Percentiles rank a stretch among this genome's conserved stretches.
phyloP scores from a whole-genome alignment of 768 basidiomycete genomes.

The Cubamyces lactineus region DNA sequence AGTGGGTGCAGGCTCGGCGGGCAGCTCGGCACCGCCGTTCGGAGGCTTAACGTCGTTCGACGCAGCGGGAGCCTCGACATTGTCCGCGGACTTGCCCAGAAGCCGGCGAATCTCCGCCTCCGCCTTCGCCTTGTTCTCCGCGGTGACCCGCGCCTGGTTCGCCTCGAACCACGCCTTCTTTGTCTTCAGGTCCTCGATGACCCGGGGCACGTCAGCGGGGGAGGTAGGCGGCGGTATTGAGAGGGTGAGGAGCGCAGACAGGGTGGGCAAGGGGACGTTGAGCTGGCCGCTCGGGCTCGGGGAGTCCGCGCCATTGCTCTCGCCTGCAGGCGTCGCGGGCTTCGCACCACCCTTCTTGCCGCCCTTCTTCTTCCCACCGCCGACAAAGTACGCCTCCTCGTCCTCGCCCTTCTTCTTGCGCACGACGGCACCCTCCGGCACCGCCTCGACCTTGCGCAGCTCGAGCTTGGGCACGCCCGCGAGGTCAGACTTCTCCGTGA shows the following conservation, averaged over 20 bases:
- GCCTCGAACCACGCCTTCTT: constrained; percentile 97
- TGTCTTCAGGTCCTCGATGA: constrained; percentile 86
- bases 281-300: constrained; percentile 44
- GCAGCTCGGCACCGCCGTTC: constrained; percentile 44
- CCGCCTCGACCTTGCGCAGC: constrained; percentile 77
- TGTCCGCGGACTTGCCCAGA: constrained; percentile 41
- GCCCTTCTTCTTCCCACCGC: constrained; percentile 64
- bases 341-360: constrained; percentile 56
- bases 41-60: constrained; percentile 41
- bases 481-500: constrained; percentile 47
- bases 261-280: constrained; percentile 82
- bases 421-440: constrained; percentile 64
- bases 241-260: constrained; percentile 83
- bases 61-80: constrained; percentile 34
- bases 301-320: constrained; percentile 23
- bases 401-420: constrained; percentile 95
- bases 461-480: constrained; percentile 81
- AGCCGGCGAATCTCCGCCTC: constrained; percentile 74
- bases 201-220: constrained; percentile 73
- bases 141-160: constrained; percentile 82
- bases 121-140: constrained; percentile 80
- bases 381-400: constrained; percentile 78
- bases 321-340: constrained; percentile 25
- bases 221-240: constrained; percentile 90
- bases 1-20: constrained; percentile 50